Conservation (phyloP, 306 rosid genomes). For the Datisca glomerata region DNA sequence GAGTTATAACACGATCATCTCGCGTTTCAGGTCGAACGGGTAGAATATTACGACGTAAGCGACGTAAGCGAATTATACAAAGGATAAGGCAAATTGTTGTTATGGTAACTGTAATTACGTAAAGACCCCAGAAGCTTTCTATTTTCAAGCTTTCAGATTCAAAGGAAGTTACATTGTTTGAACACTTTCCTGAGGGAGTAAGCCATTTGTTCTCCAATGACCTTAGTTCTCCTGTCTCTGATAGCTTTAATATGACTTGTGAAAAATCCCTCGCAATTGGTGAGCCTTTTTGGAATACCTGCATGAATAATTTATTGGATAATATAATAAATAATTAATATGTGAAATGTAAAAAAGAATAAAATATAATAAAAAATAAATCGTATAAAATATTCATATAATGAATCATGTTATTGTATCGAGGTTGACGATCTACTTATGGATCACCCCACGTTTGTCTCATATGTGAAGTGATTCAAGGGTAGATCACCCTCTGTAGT, state of each 20-base stretch:
- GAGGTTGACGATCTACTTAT: too few species aligned
- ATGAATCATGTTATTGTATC: too few species aligned
- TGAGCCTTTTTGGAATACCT: conserved; percentile 67
- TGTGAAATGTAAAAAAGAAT: too few species aligned
- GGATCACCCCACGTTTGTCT: too few species aligned
- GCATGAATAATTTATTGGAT: conserved; percentile 8
- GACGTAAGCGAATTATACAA: conserved; percentile 12
- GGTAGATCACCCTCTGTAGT: not conserved
- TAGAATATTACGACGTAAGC: too few species aligned
- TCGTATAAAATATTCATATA: too few species aligned
- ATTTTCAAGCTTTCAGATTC: conserved; percentile 23
- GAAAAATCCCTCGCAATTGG: conserved; percentile 53
- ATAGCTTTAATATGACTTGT: conserved; percentile 31
- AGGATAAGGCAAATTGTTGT: conserved; percentile 37
- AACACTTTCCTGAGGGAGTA: conserved; percentile 12
- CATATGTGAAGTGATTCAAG: not conserved
- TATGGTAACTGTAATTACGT: conserved; percentile 32
- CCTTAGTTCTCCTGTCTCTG: conserved; percentile 27
- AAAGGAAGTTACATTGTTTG: conserved; percentile 5
- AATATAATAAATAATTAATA: too few species aligned
- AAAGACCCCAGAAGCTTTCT: conserved; percentile 44
- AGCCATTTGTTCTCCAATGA: conserved; percentile 30
- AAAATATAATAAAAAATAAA: too few species aligned
- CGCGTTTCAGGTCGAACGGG: too few species aligned
- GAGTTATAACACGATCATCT: too few species aligned